phyloP scores from a whole-genome alignment of 2,329 filamentous ascomycete species.

The Penicillium decumbens region DNA sequence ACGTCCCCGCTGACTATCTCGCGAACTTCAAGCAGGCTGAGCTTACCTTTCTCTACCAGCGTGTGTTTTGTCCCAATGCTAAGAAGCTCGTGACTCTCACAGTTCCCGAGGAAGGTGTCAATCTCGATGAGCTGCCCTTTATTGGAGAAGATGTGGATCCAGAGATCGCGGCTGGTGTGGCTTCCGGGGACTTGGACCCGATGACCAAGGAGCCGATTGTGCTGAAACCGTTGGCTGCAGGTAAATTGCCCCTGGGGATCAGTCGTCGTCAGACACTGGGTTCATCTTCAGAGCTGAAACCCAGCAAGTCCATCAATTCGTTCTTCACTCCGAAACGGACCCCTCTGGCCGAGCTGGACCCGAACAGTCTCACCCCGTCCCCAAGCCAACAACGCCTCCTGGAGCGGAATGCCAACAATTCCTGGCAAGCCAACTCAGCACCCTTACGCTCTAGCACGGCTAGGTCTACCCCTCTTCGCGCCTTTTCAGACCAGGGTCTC shows the following conservation, averaged over 20 bases:
- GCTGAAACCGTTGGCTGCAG: conserved; percentile 32
- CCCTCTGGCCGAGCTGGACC: conserved; percentile 63
- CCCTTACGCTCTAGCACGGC: conserved; percentile 36
- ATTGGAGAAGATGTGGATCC: conserved; percentile 71
- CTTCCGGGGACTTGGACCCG: conserved; percentile 77
- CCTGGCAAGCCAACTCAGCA: conserved; percentile 53
- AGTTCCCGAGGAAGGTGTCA: conserved; percentile 57
- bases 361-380: conserved; percentile 63
- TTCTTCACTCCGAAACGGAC: conserved; percentile 63
- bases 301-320: conserved; percentile 57
- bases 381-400: conserved; percentile 60
- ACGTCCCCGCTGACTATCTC: conserved; percentile 75
- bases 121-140: conserved; percentile 68
- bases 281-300: conserved; percentile 52
- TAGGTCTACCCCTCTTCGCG: conserved; percentile 33
- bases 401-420: conserved; percentile 49
- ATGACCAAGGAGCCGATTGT: conserved; percentile 70
- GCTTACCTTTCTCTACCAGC: conserved; percentile 86
- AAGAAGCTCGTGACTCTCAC: conserved; percentile 72
- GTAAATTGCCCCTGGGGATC: conserved; percentile 33
- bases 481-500: conserved; percentile 37
- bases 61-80: conserved; percentile 78
- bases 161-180: conserved; percentile 67
- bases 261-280: conserved; percentile 40
- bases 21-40: conserved; percentile 81